phyloP scores from a whole-genome alignment of 2,329 filamentous ascomycete species.

The Pestalotiopsis fici region DNA sequence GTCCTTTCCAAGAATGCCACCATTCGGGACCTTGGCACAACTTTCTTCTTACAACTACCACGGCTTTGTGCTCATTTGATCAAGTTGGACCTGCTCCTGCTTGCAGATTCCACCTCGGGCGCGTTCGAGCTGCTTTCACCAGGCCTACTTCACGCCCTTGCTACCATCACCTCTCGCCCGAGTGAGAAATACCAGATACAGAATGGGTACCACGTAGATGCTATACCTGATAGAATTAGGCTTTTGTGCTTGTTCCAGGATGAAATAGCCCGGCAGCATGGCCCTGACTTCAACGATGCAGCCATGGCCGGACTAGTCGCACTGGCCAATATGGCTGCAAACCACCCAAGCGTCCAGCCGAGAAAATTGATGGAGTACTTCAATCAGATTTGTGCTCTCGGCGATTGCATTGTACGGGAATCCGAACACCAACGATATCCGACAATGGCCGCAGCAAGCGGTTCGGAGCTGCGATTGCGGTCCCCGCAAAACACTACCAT shows the following conservation, averaged over 20 bases:
- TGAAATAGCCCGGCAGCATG: constrained; percentile 22
- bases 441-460: constrained; percentile 13
- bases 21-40: constrained; percentile 28
- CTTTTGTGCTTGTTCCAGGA: constrained; percentile 45
- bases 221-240: constrained; percentile 30
- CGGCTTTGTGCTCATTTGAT: constrained; percentile 54
- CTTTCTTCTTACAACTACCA: constrained; percentile 41
- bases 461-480: constrained; percentile 19
- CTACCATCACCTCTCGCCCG: constrained; percentile 32
- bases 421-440: constrained; percentile 27
- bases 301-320: constrained; percentile 43
- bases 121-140: constrained; percentile 39
- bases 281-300: constrained; percentile 25
- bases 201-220: constrained; percentile 31
- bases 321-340: constrained; percentile 41
- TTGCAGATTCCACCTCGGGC: constrained; percentile 34
- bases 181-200: constrained; percentile 29
- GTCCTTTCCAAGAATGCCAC: constrained; percentile 23
- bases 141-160: constrained; percentile 47
- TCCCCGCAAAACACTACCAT: constrained; percentile 35
- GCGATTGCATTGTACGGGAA: constrained; percentile 23
- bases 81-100: constrained; percentile 44
- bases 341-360: constrained; percentile 44
- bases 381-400: constrained; percentile 30
- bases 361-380: constrained; percentile 45